These are phyloP conservation scores for Ustilago xerochloae DNA, from an alignment of 1,284 basidiomycete genomes.

Conservation along the genomic window DNA sequence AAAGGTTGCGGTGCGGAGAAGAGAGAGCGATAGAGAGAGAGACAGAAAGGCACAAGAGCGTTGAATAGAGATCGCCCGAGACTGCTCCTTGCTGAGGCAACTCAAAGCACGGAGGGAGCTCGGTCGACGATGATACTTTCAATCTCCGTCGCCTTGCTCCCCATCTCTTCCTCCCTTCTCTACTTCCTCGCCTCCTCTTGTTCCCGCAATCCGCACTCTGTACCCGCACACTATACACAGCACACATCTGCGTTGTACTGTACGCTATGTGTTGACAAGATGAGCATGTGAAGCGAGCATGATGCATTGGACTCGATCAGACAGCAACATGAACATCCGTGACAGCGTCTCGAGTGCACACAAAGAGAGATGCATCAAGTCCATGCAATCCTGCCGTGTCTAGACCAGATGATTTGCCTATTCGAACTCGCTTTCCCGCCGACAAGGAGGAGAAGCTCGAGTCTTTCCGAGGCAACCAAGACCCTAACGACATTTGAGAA, in stretches of 20 bases:
- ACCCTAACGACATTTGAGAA: neutral
- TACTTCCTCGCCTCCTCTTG: neutral
- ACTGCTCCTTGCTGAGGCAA: conserved; percentile 10
- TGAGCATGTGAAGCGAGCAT: neutral
- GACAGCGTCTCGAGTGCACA: too few relatives aligned
- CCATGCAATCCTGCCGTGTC: neutral
- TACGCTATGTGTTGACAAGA: neutral
- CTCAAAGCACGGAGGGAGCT: conserved; percentile 11
- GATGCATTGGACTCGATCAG: neutral
- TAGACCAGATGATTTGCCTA: neutral
- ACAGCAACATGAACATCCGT: neutral
- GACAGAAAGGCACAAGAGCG: neutral
- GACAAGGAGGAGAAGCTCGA: too few relatives aligned
- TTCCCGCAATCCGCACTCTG: neutral
- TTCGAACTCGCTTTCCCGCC: neutral
- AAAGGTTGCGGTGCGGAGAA: neutral
- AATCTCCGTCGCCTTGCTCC: neutral
- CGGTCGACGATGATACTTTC: conserved; percentile 4
- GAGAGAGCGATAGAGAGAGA: neutral
- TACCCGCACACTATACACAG: too few relatives aligned
- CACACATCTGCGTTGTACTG: too few relatives aligned
- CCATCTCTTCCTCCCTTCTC: neutral
- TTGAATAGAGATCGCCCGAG: conserved; percentile 25
- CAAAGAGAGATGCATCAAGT: neutral
- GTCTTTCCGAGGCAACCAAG: neutral